These are phyloP conservation scores for Steccherinum ochraceum DNA, from an alignment of 768 basidiomycete species.

Conservation along the genomic window DNA sequence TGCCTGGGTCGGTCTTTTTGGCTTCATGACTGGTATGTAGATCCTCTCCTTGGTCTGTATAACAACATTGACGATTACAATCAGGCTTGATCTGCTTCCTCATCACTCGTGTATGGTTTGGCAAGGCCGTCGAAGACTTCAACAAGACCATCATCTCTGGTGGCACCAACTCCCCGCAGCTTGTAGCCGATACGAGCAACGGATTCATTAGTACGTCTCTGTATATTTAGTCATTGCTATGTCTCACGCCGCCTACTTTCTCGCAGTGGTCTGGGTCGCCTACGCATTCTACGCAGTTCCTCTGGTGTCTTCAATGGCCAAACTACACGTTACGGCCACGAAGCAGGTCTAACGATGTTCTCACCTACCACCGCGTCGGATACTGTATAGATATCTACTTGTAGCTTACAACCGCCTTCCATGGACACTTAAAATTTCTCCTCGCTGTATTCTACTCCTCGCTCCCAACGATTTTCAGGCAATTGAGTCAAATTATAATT, in stretches of 20 bases:
- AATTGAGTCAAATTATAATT: too few relatives aligned
- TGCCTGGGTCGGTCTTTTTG: constrained; percentile 71
- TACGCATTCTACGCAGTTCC: constrained; percentile 72
- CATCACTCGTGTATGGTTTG: constrained; percentile 75
- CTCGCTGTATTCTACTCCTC: too few relatives aligned
- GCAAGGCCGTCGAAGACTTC: constrained; percentile 73
- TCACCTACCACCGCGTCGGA: not conserved
- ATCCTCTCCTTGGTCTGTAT: not conserved
- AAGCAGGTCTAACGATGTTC: constrained; percentile 25
- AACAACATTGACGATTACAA: not conserved
- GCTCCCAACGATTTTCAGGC: too few relatives aligned
- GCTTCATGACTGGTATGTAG: constrained; percentile 62
- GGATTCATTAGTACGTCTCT: constrained; percentile 63
- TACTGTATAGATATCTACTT: not conserved
- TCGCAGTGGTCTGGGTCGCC: constrained; percentile 70
- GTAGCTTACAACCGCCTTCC: too few relatives aligned
- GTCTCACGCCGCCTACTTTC: too few relatives aligned
- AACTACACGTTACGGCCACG: constrained; percentile 47
- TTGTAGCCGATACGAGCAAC: constrained; percentile 60
- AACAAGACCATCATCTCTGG: constrained; percentile 52
- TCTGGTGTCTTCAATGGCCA: constrained; percentile 60
- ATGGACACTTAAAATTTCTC: too few relatives aligned
- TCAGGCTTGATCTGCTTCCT: constrained; percentile 65
- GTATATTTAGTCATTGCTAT: constrained; percentile 1
- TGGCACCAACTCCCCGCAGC: constrained; percentile 47